A percentile compares a stretch with the other conserved stretches of the same genome.
Conservation (phyloP, 169 alveolate genomes). For the Eimeria sp. region DNA sequence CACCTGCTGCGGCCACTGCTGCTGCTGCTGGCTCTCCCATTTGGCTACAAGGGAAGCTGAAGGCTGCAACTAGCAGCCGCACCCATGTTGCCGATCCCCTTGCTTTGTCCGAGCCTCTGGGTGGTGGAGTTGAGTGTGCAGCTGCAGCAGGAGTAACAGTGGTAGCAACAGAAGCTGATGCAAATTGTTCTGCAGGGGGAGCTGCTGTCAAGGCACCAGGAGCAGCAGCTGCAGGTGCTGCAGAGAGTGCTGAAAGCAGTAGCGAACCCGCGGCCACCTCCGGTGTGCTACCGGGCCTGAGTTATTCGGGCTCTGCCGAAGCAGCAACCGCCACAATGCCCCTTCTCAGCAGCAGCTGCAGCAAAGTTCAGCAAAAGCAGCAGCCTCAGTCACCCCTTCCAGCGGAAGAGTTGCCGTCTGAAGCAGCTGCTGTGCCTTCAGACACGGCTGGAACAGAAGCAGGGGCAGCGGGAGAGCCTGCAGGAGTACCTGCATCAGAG, state of each 20-base stretch:
- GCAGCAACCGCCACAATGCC: background rate
- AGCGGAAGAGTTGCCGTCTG: background rate
- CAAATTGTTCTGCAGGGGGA: background rate
- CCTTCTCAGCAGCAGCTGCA: background rate
- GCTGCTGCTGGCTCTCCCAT: background rate
- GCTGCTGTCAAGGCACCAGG: background rate
- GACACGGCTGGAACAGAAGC: background rate
- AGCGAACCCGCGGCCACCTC: background rate
- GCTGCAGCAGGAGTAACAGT: background rate
- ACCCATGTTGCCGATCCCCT: background rate
- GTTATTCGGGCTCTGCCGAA: background rate
- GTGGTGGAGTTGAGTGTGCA: background rate
- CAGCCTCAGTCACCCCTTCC: background rate
- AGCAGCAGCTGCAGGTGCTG: background rate
- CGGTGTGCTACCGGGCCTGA: slow-evolving; percentile 8
- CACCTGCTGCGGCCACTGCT: slow-evolving; percentile 19
- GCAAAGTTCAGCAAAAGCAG: background rate
- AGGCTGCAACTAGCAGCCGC: background rate
- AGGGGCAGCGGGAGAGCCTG: background rate
- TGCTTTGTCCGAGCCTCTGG: background rate
- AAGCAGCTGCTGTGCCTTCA: background rate
- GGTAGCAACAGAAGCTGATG: background rate
- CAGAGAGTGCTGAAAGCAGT: background rate
- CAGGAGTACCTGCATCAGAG: background rate
- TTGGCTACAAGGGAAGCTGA: slow-evolving; percentile 68